phyloP scores from a whole-genome alignment of 164 flowering plant species.

The Magnolia sinica region DNA sequence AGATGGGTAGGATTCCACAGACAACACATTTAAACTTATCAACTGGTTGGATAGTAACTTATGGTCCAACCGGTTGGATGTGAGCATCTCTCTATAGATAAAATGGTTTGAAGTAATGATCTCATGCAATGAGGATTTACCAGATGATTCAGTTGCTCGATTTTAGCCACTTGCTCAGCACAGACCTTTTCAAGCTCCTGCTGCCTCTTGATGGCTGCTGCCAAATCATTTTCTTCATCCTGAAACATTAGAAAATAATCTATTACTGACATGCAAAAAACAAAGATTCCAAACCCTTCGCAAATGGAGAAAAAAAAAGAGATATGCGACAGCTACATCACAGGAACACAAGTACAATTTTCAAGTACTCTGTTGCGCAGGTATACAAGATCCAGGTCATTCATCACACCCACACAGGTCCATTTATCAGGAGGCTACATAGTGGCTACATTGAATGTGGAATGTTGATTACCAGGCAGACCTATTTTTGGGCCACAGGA shows the following conservation, averaged over 20 bases:
- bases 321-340: neutral
- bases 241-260: neutral
- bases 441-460: too few relatives aligned
- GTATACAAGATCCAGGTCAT: too few relatives aligned
- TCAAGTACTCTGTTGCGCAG: neutral
- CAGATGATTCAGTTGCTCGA: conserved; percentile 60
- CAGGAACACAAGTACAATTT: neutral
- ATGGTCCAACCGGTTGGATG: too few relatives aligned
- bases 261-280: conserved; percentile 1
- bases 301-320: neutral
- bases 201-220: conserved; percentile 31
- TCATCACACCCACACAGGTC: too few relatives aligned
- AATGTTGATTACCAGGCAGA: too few relatives aligned
- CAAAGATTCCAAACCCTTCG: neutral
- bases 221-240: conserved; percentile 19
- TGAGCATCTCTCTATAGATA: too few relatives aligned
- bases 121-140: conserved; percentile 28
- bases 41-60: too few relatives aligned
- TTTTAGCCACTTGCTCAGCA: conserved; percentile 68
- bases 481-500: too few relatives aligned
- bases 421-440: too few relatives aligned
- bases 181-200: conserved; percentile 65
- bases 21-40: too few relatives aligned
- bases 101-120: neutral
- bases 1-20: too few relatives aligned